phyloP scores from a whole-genome alignment of 1,284 basidiomycete genomes.

The Peniophora sp. region DNA sequence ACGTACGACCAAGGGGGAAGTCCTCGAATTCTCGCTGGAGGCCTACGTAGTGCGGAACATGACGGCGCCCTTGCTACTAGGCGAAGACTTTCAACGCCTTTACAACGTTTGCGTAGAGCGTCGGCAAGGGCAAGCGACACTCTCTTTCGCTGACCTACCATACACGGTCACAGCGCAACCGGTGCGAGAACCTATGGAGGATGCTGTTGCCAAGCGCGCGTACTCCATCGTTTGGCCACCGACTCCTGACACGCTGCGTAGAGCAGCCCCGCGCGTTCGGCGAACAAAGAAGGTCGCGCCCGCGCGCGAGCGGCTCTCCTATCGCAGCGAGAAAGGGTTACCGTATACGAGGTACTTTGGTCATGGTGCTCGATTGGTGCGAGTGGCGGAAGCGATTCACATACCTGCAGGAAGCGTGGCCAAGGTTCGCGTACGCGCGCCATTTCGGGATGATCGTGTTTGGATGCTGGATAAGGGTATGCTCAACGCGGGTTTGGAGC shows the following conservation, averaged over 20 bases:
- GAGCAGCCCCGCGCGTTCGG: too few species aligned
- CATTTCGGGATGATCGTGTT: background rate
- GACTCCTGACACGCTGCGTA: too few species aligned
- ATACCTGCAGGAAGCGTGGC: too few species aligned
- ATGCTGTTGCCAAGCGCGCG: too few species aligned
- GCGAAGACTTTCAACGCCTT: constrained; percentile 19
- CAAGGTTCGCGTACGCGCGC: background rate
- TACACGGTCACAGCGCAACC: too few species aligned
- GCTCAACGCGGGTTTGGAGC: background rate
- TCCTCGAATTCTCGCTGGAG: constrained; percentile 14
- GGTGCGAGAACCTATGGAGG: too few species aligned
- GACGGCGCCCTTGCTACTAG: constrained; percentile 17
- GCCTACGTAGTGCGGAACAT: constrained; percentile 21
- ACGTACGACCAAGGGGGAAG: constrained; percentile 2
- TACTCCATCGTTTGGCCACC: too few species aligned
- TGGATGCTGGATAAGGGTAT: background rate
- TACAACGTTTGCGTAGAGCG: constrained; percentile 14
- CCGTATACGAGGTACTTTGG: too few species aligned
- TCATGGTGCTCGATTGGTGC: constrained; percentile 5
- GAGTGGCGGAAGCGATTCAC: background rate
- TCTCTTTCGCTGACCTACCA: too few species aligned
- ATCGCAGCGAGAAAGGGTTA: too few species aligned
- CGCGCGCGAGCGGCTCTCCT: too few species aligned
- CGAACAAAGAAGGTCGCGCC: too few species aligned
- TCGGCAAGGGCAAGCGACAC: background rate